Base-by-base conservation (phyloP, 805 yeast genomes). In the Schwanniomyces sp. region DNA sequence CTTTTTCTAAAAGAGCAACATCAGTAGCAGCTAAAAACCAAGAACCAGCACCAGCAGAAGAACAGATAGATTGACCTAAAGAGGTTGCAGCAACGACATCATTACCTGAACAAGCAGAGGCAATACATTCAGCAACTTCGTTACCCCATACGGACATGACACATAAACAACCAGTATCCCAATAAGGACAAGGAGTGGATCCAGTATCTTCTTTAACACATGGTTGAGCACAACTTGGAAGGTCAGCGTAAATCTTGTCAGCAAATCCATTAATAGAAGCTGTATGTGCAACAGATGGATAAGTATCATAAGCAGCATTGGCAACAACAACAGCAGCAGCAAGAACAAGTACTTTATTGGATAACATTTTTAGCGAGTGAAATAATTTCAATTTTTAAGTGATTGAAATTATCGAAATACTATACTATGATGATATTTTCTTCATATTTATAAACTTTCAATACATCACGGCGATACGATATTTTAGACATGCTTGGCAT, bases 131-230 rank as follows among this genome's bases (percentile, higher is more conserved):
- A 42, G 69, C 75, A 27, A 72, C 66, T 4, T 49, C 51, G 26
- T 64, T 64, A 34, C 58, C 61, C 61, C 66, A 72, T 39, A 52
- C 52, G 37, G 72, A 58, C 68, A 72, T 70, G 39, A 69, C 73
- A 66, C 77, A 72, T 46, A 72, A 65, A 60, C 77, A 72, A 24
- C 77, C 77, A 41, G 76, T 64, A 54, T 72, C 77, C 75, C 76
- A 72, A 65, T 70, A 69, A 41, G 77, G 77, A 51, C 77, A 72
- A 41, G 75, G 75, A 17, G 75, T 69, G 38, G 55, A 52, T 8
- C 66, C 64, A 41, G 75, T 69, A 46, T 63, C 55, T 39, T 54
- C 53, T 40, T 46, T 52, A 25, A 70, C 65, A 61, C 76, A 71
- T 3, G 49, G 38, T 48, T 68, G 60, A 34, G 74, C 76, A 59